These are phyloP conservation scores for Solanum verrucosum DNA, from an alignment of 257 asterid genomes.

Conservation along the genomic window DNA sequence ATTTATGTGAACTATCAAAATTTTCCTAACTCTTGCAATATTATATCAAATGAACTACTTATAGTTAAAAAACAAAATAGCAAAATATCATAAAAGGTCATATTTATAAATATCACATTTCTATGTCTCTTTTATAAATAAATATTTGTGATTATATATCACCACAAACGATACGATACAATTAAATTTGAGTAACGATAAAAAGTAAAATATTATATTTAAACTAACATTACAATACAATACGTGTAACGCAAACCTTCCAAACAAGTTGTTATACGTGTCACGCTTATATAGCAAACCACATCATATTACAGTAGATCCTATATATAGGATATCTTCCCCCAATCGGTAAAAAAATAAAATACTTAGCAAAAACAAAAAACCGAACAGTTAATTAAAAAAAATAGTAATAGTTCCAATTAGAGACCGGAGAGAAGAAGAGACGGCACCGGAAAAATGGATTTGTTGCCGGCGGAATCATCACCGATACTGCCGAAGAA, in stretches of 20 bases:
- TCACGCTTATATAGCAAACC: not conserved
- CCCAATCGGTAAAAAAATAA: not conserved
- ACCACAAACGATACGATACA: not conserved
- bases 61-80: not conserved
- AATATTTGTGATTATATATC: not conserved
- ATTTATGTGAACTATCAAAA: not conserved
- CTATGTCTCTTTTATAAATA: not conserved
- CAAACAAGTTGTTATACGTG: not conserved
- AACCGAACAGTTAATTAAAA: not conserved
- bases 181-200: not conserved
- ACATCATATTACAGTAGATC: not conserved
- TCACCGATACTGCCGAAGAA: slow-evolving; percentile 49
- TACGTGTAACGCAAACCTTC: not conserved
- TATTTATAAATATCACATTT: not conserved
- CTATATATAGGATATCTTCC: not conserved
- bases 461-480: slow-evolving; percentile 66
- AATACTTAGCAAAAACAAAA: not conserved
- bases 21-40: not conserved
- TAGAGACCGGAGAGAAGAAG: not conserved
- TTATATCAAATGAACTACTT: not conserved
- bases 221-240: not conserved
- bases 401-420: not conserved
- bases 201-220: not conserved
- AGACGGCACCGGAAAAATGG: slow-evolving; percentile 29
- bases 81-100: not conserved